Evolutionary conservation across 2,329 filamentous ascomycete species (phyloP).

Genomic region (Xylaria sp.): DNA sequence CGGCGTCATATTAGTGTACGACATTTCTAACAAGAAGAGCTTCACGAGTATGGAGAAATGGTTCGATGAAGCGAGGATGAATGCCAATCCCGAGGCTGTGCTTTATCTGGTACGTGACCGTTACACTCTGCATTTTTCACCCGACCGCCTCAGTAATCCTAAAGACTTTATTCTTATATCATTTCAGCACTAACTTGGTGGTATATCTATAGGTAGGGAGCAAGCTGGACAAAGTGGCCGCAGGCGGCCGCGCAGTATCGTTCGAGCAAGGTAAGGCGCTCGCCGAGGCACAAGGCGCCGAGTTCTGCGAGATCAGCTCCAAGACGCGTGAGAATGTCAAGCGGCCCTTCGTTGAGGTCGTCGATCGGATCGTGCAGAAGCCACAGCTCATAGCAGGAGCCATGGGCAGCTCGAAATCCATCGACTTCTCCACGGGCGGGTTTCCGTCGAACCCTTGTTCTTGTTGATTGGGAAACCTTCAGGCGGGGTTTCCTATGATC

Average conservation of each 20-base stretch:
- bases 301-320: conserved; percentile 65
- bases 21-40: conserved; percentile 60
- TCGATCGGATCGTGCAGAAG: conserved; percentile 61
- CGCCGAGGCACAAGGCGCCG: conserved; percentile 57
- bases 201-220: conserved; percentile 57
- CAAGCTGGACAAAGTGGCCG: conserved; percentile 61
- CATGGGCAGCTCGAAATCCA: conserved; percentile 41
- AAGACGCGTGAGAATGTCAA: conserved; percentile 64
- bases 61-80: conserved; percentile 64
- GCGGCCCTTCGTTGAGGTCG: conserved; percentile 63
- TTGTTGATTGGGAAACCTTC: conserved; percentile 15
- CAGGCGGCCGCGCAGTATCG: conserved; percentile 56
- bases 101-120: conserved; percentile 57
- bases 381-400: conserved; percentile 55
- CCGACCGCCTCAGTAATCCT: too few species aligned
- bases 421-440: conserved; percentile 47
- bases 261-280: conserved; percentile 60
- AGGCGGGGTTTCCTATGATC: background rate
- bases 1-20: conserved; percentile 62
- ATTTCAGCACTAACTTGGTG: conserved; percentile 23
- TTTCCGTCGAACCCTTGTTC: conserved; percentile 41
- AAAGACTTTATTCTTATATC: too few species aligned
- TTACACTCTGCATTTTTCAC: background rate
- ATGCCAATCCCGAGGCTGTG: conserved; percentile 61
- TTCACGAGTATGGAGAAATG: conserved; percentile 65